Evolutionary conservation across 83 land plant genomes (phyloP).

Genomic region (Picea abies): DNA sequence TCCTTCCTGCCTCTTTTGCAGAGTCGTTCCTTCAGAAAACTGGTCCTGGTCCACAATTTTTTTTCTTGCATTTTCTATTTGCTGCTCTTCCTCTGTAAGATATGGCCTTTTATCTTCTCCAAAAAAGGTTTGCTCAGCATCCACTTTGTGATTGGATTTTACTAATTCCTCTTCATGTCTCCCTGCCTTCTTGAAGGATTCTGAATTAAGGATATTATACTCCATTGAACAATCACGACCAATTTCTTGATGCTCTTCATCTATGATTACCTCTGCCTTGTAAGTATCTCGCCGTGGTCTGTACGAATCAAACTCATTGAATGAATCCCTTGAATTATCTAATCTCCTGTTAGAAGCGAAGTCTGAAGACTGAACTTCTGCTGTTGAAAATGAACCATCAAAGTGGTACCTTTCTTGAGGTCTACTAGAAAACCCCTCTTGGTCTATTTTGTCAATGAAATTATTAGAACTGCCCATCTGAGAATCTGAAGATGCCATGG

Average conservation of each 20-base stretch:
- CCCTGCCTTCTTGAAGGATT: not conserved
- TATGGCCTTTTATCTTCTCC: not conserved
- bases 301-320: conserved; percentile 12
- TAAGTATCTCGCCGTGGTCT: not conserved
- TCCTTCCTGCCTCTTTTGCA: conserved; percentile 4
- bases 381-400: conserved; percentile 3
- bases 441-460: not conserved
- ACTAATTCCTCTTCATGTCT: not conserved
- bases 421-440: not conserved
- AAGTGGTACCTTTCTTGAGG: not conserved
- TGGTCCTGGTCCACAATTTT: conserved; percentile 1
- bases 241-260: conserved; percentile 4
- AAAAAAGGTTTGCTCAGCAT: conserved; percentile 1
- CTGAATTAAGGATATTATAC: conserved; percentile 14
- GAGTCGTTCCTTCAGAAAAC: not conserved
- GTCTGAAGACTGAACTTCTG: conserved; percentile 6
- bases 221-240: not conserved
- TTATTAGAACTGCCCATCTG: conserved; percentile 1
- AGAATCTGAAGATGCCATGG: conserved; percentile 10
- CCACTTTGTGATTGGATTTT: not conserved
- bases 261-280: not conserved
- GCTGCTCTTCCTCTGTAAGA: conserved; percentile 4
- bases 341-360: not conserved
- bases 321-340: conserved; percentile 6
- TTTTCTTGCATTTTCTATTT: not conserved